Evolutionary conservation across 179 eudicot species (phyloP).

Genomic region (Nepenthes alata): DNA sequence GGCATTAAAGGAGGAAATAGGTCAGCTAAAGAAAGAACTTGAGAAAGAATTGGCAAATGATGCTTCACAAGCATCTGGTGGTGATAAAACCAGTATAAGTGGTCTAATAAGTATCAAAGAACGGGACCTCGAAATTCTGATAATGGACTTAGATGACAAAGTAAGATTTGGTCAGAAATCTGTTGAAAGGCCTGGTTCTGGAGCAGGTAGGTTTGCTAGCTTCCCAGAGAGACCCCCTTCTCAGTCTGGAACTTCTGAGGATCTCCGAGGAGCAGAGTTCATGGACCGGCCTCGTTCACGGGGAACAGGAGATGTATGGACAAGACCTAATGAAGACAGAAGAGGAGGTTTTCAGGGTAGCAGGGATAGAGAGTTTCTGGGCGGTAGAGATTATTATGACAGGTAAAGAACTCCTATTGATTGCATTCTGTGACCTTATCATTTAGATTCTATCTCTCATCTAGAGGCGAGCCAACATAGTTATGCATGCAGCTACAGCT

Average conservation of each 20-base stretch:
- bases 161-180: constrained; percentile 57
- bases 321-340: constrained; percentile 48
- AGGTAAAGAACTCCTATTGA: constrained; percentile 31
- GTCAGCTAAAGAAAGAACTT: constrained; percentile 35
- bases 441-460: not conserved
- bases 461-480: not conserved
- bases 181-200: constrained; percentile 35
- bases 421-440: not conserved
- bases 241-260: constrained; percentile 39
- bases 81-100: constrained; percentile 18
- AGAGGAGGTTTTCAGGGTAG: constrained; percentile 59
- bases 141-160: constrained; percentile 64
- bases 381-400: constrained; percentile 39
- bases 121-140: constrained; percentile 47
- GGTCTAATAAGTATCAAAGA: constrained; percentile 31
- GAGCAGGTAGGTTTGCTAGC: constrained; percentile 15
- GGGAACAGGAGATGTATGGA: constrained; percentile 56
- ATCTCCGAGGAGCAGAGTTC: constrained; percentile 26
- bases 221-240: constrained; percentile 50
- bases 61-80: constrained; percentile 16
- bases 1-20: constrained; percentile 65
- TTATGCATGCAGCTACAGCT: not conserved
- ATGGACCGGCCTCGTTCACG: constrained; percentile 70
- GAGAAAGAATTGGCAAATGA: constrained; percentile 22
- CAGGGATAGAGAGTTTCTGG: constrained; percentile 54